Evolutionary conservation across 805 yeast genomes (phyloP), one percentile per base, ranked within the genome.

Genomic region (Yamadazyma phyllophila): DNA sequence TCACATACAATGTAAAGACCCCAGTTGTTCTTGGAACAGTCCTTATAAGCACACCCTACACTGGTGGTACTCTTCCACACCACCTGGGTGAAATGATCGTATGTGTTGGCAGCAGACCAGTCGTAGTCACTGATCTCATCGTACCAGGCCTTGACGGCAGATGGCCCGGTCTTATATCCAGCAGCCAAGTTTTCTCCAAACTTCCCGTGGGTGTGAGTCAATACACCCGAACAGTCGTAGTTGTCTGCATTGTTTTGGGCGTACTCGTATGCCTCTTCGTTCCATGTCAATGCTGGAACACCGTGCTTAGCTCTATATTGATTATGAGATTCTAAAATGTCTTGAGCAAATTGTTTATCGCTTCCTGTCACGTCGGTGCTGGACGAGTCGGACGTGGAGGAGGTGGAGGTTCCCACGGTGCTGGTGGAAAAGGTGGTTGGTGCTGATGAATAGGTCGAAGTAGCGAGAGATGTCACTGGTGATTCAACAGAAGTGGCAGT

Each of bases 21-120:
- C 59, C 71, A 68, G 56, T 57, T 58, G 39, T 56, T 50, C 8
- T 63, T 49, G 17, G 58, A 46, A 68, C 96, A 86, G 53, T 74
- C 61, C 58, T 80, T 82, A 62, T 72, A 69, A 44, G 85, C 94
- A 69, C 96, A 88, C n/a, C 95, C 96, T 12, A 88, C 51, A 50
- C 70, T 61, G 5, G 80, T 72, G 24, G 86, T 67, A 17, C 69
- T 63, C 53, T 73, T 76, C 96, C 96, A 88, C 14, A 88, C 81
- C 36, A 88, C 69, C 62, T 86, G 94, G 16, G 95, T 85, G 67
- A 86, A 88, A 66, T 88, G 96, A 51, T 69, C 63, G 44, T 66
- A 72, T 43, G 67, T 63, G 44, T 65, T 58, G 34, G 75, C 72
- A 44, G 69, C 56, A 45, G 56, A 36, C 50, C 55, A 63, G 36